Evolutionary conservation across 169 alveolate species (phyloP).

Genomic region (Cryptosporidium parvum): DNA sequence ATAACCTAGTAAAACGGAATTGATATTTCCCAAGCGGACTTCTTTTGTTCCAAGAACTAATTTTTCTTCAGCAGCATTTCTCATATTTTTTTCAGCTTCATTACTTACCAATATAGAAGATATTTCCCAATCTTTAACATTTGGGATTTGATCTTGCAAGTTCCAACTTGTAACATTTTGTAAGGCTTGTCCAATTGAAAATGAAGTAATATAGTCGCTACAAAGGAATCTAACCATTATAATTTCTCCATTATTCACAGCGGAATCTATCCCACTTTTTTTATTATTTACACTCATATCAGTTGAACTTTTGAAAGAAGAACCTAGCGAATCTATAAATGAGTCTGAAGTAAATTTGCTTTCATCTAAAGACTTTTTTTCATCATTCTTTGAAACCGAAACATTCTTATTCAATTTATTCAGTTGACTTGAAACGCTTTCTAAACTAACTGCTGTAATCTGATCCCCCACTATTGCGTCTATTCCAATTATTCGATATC

Average conservation of each 20-base stretch:
- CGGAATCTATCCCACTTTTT: not conserved
- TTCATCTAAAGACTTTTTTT: conserved; percentile 9
- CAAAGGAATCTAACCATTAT: conserved; percentile 40
- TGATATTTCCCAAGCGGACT: conserved; percentile 46
- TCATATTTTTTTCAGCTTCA: not conserved
- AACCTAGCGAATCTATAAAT: conserved; percentile 6
- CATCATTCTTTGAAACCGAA: not conserved
- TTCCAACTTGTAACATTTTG: conserved; percentile 63
- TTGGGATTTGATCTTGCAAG: conserved; percentile 38
- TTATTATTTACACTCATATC: not conserved
- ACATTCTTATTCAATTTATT: not conserved
- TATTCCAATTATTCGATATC: conserved; percentile 56
- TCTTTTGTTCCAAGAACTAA: conserved; percentile 43
- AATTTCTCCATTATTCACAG: conserved; percentile 65
- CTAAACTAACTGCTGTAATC: conserved; percentile 6
- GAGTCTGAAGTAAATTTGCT: not conserved
- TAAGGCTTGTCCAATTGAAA: conserved; percentile 46
- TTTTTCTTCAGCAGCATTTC: conserved; percentile 22
- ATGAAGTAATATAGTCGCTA: conserved; percentile 56
- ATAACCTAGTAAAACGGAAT: conserved; percentile 35
- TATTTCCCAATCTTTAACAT: conserved; percentile 41
- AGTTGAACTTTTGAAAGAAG: not conserved
- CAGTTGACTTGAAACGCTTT: conserved; percentile 39
- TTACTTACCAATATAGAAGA: conserved; percentile 1
- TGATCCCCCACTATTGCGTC: conserved; percentile 34